phyloP scores from a whole-genome alignment of 116 monocot genomes.

The Phalaenopsis hybrid region DNA sequence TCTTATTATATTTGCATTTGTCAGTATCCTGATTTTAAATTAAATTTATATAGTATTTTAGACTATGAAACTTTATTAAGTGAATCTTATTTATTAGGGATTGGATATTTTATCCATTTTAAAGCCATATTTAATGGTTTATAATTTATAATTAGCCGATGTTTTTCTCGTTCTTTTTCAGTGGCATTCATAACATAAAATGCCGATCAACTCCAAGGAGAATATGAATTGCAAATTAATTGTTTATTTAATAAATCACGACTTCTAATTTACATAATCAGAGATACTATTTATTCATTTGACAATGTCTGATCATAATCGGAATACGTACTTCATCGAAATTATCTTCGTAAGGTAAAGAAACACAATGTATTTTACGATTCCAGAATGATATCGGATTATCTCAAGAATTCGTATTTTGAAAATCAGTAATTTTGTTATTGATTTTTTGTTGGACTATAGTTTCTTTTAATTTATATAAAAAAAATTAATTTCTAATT shows the following conservation, averaged over 20 bases:
- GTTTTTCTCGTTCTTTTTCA: not conserved
- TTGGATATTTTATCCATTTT: not conserved
- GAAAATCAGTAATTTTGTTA: not conserved
- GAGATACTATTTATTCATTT: not conserved
- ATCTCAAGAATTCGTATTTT: not conserved
- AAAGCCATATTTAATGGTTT: not conserved
- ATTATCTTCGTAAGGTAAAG: not conserved
- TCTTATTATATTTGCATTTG: slow-evolving; percentile 1
- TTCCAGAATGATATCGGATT: not conserved
- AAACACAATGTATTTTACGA: not conserved
- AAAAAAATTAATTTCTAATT: not conserved
- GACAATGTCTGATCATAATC: not conserved
- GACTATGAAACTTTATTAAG: not conserved
- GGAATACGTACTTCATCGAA: not conserved
- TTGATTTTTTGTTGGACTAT: too few relatives aligned
- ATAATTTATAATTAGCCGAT: not conserved
- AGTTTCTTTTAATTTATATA: not conserved
- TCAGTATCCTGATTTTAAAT: slow-evolving; percentile 5
- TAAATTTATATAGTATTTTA: slow-evolving; percentile 1
- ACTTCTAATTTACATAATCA: slow-evolving; percentile 6
- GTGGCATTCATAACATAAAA: not conserved
- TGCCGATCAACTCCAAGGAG: not conserved
- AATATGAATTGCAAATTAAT: not conserved
- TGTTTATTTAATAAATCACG: not conserved
- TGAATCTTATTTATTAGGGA: not conserved